Conservation (phyloP, 179 eudicot species). For the Heliamphora pulchella region DNA sequence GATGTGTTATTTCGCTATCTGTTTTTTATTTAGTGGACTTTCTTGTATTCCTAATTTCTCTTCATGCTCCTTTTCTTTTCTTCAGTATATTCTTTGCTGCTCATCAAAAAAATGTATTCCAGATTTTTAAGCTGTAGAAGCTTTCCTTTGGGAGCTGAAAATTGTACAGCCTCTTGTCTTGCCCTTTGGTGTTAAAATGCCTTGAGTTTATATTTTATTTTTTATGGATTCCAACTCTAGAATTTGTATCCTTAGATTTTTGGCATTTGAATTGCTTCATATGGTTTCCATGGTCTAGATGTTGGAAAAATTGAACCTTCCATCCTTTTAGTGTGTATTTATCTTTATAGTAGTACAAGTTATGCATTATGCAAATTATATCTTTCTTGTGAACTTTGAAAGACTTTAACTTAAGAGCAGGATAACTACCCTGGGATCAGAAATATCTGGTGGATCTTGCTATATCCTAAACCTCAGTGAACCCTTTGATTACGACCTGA, state of each 20-base stretch:
- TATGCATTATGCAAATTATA: neutral
- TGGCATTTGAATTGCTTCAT: conserved; percentile 1
- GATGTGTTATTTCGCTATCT: neutral
- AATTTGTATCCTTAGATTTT: neutral
- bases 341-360: conserved; percentile 7
- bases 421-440: conserved; percentile 78
- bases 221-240: neutral
- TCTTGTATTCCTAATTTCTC: neutral
- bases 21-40: neutral
- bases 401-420: conserved; percentile 55
- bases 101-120: neutral
- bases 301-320: neutral
- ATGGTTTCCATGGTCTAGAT: neutral
- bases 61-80: neutral
- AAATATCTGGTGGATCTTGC: conserved; percentile 55
- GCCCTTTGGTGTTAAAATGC: neutral
- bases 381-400: conserved; percentile 12
- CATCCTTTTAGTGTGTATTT: neutral
- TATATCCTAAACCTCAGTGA: conserved; percentile 49
- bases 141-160: neutral
- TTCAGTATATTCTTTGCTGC: neutral
- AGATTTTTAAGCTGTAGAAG: neutral
- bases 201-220: neutral
- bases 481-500: conserved; percentile 39
- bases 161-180: neutral